These are phyloP conservation scores for Lasiosphaeria hispida DNA, from an alignment of 495 filamentous ascomycete genomes.

Conservation along the genomic window DNA sequence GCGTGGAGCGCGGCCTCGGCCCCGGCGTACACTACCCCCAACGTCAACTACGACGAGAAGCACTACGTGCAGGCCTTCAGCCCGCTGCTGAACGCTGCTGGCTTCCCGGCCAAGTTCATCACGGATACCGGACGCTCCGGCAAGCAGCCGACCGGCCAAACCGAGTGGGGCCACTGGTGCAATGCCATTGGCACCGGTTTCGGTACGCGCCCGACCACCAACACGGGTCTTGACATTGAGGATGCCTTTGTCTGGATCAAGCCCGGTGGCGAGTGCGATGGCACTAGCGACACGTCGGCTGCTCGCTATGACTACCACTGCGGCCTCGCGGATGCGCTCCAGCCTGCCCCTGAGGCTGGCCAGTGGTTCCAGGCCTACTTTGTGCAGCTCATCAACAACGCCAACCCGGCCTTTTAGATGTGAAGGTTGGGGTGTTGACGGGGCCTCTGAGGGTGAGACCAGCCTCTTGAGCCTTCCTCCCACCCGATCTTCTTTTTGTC, in stretches of 20 bases:
- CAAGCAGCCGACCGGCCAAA: conserved; percentile 66
- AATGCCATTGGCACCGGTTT: conserved; percentile 74
- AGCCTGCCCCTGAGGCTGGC: conserved; percentile 75
- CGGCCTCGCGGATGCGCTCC: conserved; percentile 55
- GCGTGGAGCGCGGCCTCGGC: conserved; percentile 45
- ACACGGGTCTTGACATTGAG: conserved; percentile 59
- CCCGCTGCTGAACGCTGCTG: conserved; percentile 57
- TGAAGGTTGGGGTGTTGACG: too few species aligned
- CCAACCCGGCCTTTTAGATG: conserved; percentile 54
- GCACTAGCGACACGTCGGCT: conserved; percentile 62
- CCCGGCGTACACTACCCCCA: conserved; percentile 42
- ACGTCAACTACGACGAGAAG: conserved; percentile 66
- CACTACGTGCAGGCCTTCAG: conserved; percentile 64
- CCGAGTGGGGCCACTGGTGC: conserved; percentile 78
- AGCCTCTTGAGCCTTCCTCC: neutral
- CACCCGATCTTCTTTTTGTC: neutral
- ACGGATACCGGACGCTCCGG: conserved; percentile 66
- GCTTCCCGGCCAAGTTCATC: conserved; percentile 71
- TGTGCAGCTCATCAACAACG: conserved; percentile 65
- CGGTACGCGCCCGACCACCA: conserved; percentile 63
- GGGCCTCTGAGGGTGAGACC: neutral
- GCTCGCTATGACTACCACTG: conserved; percentile 70
- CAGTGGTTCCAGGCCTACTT: conserved; percentile 81
- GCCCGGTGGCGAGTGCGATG: conserved; percentile 79
- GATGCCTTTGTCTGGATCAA: conserved; percentile 86